Conservation (phyloP, 129 eudicot genomes). For the Chrysanthemum makinoi region DNA sequence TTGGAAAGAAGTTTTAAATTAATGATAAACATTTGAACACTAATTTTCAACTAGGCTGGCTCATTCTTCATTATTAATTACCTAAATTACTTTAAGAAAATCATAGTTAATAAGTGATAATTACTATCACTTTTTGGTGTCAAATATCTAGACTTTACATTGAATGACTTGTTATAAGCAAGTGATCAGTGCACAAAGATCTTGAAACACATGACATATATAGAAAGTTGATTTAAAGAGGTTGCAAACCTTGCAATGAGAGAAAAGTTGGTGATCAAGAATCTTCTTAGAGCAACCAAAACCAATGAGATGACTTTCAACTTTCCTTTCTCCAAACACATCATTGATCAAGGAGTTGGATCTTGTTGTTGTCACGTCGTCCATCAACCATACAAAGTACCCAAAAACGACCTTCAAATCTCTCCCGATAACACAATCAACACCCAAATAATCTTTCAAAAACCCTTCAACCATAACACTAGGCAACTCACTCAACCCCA, state of each 20-base stretch:
- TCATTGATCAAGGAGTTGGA: slow-evolving; percentile 21
- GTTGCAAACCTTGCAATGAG: slow-evolving; percentile 42
- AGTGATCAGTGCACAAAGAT: neutral
- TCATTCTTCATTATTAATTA: neutral
- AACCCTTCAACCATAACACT: slow-evolving; percentile 62
- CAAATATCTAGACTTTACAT: neutral
- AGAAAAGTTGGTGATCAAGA: slow-evolving; percentile 33
- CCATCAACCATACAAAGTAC: slow-evolving; percentile 50
- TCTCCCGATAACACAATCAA: slow-evolving; percentile 47
- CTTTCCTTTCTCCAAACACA: slow-evolving; percentile 24
- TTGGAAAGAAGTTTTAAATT: no score
- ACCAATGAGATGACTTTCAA: slow-evolving; percentile 34
- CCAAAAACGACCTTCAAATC: slow-evolving; percentile 49
- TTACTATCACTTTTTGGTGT: neutral
- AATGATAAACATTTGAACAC: no score
- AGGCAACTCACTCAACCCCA: slow-evolving; percentile 47
- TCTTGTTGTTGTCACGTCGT: slow-evolving; percentile 25
- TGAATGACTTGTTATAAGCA: neutral
- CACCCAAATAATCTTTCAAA: slow-evolving; percentile 50
- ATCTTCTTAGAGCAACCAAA: slow-evolving; percentile 28
- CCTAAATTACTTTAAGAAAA: neutral
- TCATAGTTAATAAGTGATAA: neutral
- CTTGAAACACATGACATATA: neutral
- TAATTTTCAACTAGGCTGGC: no score
- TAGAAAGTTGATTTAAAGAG: neutral